A percentile compares a stretch with the other conserved stretches of the same genome.
Conservation (phyloP, 495 filamentous ascomycete genomes). For the Stereocaulon alpinum region DNA sequence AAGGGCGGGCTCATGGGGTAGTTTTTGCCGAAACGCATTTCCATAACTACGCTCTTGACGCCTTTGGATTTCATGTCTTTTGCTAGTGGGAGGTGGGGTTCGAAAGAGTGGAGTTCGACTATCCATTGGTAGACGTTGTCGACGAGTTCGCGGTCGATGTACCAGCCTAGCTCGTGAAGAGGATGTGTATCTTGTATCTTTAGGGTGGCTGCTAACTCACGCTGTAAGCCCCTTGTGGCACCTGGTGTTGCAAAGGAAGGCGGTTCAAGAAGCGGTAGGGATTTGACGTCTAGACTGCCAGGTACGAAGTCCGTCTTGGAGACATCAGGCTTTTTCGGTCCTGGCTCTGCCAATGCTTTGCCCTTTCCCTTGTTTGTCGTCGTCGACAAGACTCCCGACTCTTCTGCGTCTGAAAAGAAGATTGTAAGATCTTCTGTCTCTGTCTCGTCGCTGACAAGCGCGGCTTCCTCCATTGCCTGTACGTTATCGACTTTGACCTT, state of each 20-base stretch:
- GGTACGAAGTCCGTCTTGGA: slow-evolving; percentile 55
- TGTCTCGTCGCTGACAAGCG: slow-evolving; percentile 38
- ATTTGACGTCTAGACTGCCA: slow-evolving; percentile 45
- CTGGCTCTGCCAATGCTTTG: slow-evolving; percentile 1
- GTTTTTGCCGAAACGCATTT: slow-evolving; percentile 64
- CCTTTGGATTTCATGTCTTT: slow-evolving; percentile 56
- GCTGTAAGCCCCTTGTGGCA: slow-evolving; percentile 53
- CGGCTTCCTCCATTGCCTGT: slow-evolving; percentile 22
- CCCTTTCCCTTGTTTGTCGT: slow-evolving; percentile 16
- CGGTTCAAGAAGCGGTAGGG: slow-evolving; percentile 45
- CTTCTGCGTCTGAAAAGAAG: slow-evolving; percentile 31
- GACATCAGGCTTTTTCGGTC: slow-evolving; percentile 8
- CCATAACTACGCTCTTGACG: slow-evolving; percentile 61
- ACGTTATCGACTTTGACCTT: slow-evolving; percentile 22
- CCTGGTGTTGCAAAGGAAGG: slow-evolving; percentile 59
- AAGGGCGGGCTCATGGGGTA: slow-evolving; percentile 79
- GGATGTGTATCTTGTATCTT: slow-evolving; percentile 53
- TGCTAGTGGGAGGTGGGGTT: slow-evolving; percentile 55
- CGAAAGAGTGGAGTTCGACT: slow-evolving; percentile 80
- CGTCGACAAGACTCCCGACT: slow-evolving; percentile 12
- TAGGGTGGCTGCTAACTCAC: slow-evolving; percentile 50
- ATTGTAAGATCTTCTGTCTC: slow-evolving; percentile 43
- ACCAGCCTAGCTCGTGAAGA: slow-evolving; percentile 73
- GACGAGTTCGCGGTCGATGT: slow-evolving; percentile 51
- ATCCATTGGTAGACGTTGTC: slow-evolving; percentile 88